Conservation (phyloP, 2,329 filamentous ascomycete species). For the Zalaria obscura region DNA sequence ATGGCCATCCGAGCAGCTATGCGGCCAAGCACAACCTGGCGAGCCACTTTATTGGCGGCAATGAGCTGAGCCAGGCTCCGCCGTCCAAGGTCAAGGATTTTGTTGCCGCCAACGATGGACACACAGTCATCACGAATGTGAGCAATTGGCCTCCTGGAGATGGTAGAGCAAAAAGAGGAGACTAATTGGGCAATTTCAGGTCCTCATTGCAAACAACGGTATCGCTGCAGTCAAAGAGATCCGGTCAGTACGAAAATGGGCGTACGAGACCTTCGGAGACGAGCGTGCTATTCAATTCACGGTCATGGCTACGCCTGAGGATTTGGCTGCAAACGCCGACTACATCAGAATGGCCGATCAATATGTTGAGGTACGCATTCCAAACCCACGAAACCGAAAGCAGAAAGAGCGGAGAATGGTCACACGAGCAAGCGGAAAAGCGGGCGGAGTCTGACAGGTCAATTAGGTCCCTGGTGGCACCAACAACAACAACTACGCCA, state of each 20-base stretch:
- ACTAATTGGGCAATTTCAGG: slow-evolving; percentile 49
- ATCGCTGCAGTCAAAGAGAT: slow-evolving; percentile 99
- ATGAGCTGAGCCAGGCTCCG: slow-evolving; percentile 66
- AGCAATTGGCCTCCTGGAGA: slow-evolving; percentile 22
- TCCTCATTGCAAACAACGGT: slow-evolving; percentile 98
- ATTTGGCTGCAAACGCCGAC: slow-evolving; percentile 92
- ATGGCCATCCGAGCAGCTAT: slow-evolving; percentile 45
- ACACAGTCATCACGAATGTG: slow-evolving; percentile 97
- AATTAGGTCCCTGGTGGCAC: slow-evolving; percentile 78
- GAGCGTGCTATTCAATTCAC: slow-evolving; percentile 98
- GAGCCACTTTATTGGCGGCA: slow-evolving; percentile 93
- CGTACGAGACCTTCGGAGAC: slow-evolving; percentile 98
- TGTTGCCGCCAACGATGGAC: slow-evolving; percentile 74
- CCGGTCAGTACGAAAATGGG: slow-evolving; percentile 98
- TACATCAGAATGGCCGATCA: slow-evolving; percentile 99
- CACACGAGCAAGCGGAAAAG: background rate
- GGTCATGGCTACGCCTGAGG: slow-evolving; percentile 98
- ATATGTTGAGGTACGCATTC: slow-evolving; percentile 64
- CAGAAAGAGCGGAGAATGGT: background rate
- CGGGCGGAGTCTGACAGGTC: slow-evolving; percentile 2
- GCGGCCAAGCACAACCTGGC: slow-evolving; percentile 71
- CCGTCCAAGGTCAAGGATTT: slow-evolving; percentile 92
- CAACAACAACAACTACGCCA: slow-evolving; percentile 99
- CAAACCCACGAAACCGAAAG: background rate
- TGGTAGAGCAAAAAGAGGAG: no score